Evolutionary conservation across 2,329 filamentous ascomycete species (phyloP).

Genomic region (Rosellinia necatrix): DNA sequence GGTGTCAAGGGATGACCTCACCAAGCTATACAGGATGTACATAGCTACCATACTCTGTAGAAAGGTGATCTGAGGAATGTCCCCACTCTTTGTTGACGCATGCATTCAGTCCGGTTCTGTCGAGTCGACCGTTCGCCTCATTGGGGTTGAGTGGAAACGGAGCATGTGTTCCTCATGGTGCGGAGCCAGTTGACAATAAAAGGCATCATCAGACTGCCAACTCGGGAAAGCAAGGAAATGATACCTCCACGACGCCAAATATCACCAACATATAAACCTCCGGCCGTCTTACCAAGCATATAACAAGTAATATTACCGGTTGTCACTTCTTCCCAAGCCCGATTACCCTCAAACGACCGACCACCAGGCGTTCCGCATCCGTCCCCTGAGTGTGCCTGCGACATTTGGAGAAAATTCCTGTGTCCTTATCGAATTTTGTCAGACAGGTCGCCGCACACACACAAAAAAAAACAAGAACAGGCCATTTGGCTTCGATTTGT

Average conservation of each 20-base stretch:
- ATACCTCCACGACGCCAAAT: neutral
- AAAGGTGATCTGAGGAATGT: too few species aligned
- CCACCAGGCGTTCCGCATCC: slow-evolving; percentile 7
- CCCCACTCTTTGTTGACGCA: slow-evolving; percentile 9
- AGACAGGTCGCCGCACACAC: slow-evolving; percentile 3
- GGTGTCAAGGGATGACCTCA: too few species aligned
- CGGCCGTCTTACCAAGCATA: slow-evolving; percentile 5
- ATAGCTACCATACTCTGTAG: neutral
- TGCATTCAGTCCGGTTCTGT: neutral
- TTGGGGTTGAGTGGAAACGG: slow-evolving; percentile 3
- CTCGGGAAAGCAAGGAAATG: neutral
- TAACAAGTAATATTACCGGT: neutral
- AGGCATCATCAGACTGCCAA: slow-evolving; percentile 11
- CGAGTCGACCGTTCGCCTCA: too few species aligned
- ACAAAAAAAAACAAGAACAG: slow-evolving; percentile 11
- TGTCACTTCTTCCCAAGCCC: neutral
- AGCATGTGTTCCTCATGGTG: slow-evolving; percentile 2
- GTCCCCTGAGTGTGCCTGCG: slow-evolving; percentile 12
- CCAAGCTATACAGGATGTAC: too few species aligned
- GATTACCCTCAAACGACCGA: slow-evolving; percentile 1
- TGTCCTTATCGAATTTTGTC: slow-evolving; percentile 21
- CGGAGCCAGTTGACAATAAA: slow-evolving; percentile 1
- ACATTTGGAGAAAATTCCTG: slow-evolving; percentile 27
- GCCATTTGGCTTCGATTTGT: slow-evolving; percentile 4
- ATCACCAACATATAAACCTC: neutral